phyloP scores from a whole-genome alignment of 1,139 yeast genomes.

The Meyerozyma smithsonii region DNA sequence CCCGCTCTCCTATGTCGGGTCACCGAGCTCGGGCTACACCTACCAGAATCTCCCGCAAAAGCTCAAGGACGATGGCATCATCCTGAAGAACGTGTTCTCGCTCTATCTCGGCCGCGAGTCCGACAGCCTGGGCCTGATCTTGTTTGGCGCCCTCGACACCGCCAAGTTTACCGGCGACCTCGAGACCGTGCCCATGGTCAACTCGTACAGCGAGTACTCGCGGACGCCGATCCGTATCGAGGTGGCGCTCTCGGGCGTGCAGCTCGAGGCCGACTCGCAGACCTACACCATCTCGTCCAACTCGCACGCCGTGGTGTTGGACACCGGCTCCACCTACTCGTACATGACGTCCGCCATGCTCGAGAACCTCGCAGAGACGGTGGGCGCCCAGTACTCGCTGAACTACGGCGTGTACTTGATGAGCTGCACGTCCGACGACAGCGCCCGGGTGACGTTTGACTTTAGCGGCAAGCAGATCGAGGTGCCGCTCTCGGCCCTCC shows the following conservation, averaged over 20 bases:
- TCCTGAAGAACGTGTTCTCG: constrained; percentile 47
- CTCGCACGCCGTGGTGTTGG: constrained; percentile 14
- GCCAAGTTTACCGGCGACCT: constrained; percentile 48
- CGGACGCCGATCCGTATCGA: constrained; percentile 23
- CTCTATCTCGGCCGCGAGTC: constrained; percentile 44
- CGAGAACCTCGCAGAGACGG: constrained; percentile 21
- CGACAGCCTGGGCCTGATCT: constrained; percentile 35
- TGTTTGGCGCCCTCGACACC: constrained; percentile 57
- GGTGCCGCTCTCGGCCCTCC: constrained; percentile 42
- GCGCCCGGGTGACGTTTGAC: constrained; percentile 30
- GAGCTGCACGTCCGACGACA: constrained; percentile 17
- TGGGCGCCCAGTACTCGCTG: constrained; percentile 28
- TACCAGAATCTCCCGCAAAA: constrained; percentile 58
- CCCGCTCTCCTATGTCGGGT: constrained; percentile 7
- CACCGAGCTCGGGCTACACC: constrained; percentile 8
- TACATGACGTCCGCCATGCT: constrained; percentile 27
- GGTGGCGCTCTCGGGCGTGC: constrained; percentile 19
- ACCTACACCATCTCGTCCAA: constrained; percentile 9
- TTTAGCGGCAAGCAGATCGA: constrained; percentile 49
- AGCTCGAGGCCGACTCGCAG: constrained; percentile 7
- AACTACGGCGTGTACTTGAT: constrained; percentile 26
- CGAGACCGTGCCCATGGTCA: constrained; percentile 1
- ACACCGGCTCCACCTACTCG: constrained; percentile 27
- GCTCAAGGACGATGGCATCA: constrained; percentile 46
- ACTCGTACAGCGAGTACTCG: constrained; percentile 1